Percentiles rank a stretch among this genome's conserved stretches.
Evolutionary conservation across 371 early-diverging fungal genomes (phyloP).

Genomic region (Dentiscutata heterogama): DNA sequence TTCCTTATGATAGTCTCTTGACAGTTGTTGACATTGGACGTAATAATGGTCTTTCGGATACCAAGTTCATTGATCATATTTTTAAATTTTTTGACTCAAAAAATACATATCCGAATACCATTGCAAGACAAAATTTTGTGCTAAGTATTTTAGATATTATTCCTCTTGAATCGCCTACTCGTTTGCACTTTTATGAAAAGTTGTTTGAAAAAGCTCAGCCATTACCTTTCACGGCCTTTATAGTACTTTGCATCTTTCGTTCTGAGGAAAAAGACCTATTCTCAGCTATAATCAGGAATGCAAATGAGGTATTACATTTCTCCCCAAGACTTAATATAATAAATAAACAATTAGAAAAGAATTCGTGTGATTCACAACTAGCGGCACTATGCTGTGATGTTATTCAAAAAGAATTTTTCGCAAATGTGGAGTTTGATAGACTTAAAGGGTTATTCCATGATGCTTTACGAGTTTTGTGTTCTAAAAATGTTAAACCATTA

Average conservation of each 20-base stretch:
- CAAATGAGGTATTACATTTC: background rate
- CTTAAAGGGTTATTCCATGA: background rate
- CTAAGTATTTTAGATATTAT: conserved; percentile 9
- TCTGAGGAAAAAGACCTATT: conserved; percentile 20
- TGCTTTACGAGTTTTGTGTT: background rate
- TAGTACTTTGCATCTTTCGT: conserved; percentile 16
- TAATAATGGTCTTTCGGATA: background rate
- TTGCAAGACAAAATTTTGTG: background rate
- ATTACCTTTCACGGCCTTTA: conserved; percentile 32
- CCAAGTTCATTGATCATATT: background rate
- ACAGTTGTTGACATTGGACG: background rate
- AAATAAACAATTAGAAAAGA: background rate
- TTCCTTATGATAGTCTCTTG: background rate
- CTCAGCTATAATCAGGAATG: background rate
- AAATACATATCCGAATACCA: background rate
- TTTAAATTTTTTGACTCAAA: background rate
- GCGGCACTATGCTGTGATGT: conserved; percentile 42
- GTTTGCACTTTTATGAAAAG: conserved; percentile 12
- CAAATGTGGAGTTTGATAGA: background rate
- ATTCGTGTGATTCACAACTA: background rate
- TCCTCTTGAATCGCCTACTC: conserved; percentile 6
- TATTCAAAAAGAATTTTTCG: conserved; percentile 37
- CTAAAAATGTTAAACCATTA: background rate
- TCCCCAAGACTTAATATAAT: conserved; percentile 18
- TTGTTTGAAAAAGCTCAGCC: background rate